Evolutionary conservation across 192 early-diverging fungal species (phyloP).

Genomic region (Funneliformis mosseae): DNA sequence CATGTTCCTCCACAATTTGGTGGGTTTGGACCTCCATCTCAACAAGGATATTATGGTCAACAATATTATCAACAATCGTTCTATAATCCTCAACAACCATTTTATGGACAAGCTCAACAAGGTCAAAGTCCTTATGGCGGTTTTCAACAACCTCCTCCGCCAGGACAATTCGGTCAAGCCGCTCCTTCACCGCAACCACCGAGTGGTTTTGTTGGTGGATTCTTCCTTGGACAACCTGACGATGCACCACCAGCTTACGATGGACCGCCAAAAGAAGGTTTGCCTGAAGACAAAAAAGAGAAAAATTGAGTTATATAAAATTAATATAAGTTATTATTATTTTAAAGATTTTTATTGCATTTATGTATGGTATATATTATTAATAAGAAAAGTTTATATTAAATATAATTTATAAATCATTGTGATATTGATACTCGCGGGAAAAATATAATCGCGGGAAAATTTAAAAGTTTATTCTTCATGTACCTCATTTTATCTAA

Average conservation of each 20-base stretch:
- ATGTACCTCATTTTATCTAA: too few species aligned
- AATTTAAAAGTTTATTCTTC: too few species aligned
- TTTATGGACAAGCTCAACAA: background rate
- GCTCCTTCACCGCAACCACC: background rate
- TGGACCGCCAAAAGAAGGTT: background rate
- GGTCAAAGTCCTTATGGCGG: background rate
- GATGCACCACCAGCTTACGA: conserved; percentile 26
- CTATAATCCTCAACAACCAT: conserved; percentile 15
- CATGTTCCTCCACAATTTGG: background rate
- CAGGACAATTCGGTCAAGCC: background rate
- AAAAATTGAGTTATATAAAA: too few species aligned
- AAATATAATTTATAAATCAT: too few species aligned
- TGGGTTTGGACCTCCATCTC: background rate
- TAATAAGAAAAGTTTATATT: too few species aligned
- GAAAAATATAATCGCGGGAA: too few species aligned
- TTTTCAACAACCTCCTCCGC: background rate
- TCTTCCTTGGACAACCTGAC: conserved; percentile 25
- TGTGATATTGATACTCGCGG: too few species aligned
- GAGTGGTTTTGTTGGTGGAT: conserved; percentile 26
- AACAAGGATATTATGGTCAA: conserved; percentile 12
- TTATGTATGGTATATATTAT: too few species aligned
- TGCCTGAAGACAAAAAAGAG: background rate
- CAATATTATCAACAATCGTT: background rate
- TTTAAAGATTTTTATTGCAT: too few species aligned
- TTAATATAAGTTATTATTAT: too few species aligned